Conservation (phyloP, 1,139 yeast species). For the Pneumocystis murina region DNA sequence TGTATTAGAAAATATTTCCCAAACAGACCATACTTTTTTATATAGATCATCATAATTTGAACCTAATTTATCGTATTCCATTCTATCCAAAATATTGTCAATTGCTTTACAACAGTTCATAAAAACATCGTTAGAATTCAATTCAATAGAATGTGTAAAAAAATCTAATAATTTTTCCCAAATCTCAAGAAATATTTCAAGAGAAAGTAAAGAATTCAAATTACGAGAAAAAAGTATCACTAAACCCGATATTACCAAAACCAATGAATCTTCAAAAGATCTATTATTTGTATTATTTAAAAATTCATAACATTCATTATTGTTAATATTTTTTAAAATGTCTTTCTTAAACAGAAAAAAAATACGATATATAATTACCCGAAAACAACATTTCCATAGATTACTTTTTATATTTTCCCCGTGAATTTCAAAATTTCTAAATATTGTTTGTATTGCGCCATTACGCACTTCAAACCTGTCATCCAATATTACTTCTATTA, state of each 20-base stretch:
- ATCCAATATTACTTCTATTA: conserved; percentile 5
- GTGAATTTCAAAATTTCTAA: conserved; percentile 2
- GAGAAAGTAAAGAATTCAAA: background rate
- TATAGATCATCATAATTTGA: background rate
- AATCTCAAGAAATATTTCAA: background rate
- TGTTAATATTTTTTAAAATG: background rate
- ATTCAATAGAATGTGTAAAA: background rate
- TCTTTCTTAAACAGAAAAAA: background rate
- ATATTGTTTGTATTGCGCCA: conserved; percentile 6
- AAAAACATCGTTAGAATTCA: background rate
- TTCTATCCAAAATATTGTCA: background rate
- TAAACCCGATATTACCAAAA: background rate
- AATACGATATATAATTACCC: background rate
- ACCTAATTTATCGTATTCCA: background rate
- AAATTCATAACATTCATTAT: background rate
- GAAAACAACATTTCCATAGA: background rate
- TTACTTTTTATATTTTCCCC: background rate
- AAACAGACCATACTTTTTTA: background rate
- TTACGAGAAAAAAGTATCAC: background rate
- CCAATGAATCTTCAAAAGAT: background rate
- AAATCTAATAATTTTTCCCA: background rate
- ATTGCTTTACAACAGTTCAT: background rate
- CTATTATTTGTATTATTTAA: background rate
- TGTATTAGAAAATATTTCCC: background rate
- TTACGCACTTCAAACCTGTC: conserved; percentile 7